Base-by-base conservation (phyloP, 2,329 filamentous ascomycete genomes). In the Laburnicola sp. region DNA sequence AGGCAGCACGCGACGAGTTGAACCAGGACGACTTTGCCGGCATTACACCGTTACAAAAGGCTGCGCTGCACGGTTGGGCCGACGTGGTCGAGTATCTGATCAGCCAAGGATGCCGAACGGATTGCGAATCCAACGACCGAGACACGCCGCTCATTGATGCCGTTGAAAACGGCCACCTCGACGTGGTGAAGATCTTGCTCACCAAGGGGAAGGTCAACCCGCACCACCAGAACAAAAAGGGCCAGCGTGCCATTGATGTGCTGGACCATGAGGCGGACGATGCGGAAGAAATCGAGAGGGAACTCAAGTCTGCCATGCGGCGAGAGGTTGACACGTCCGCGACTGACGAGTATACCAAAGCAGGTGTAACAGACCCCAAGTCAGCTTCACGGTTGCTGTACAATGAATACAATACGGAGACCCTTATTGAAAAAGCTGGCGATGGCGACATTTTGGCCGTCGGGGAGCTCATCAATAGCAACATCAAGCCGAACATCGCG, bases 101-200 rank as follows among this genome's bases (percentile, higher is more conserved):
- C 55, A 84, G 89, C 6, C 86, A 90, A 56, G 89, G 90, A 30
- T 96, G 92, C 73, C 87, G 89, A 48, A 81, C 94, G 39, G 89
- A 97, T 65, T 93, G 81, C 43, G 86, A 90, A 63, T 86, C 85
- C 50, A 83, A 84, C 50, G 91, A 79, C 49, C 75, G 90, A 65
- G 94, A 99, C 65, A 97, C 94, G 0, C 94, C 94, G 26, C 81
- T 99, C 31, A 87, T 99, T 47, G 94, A 99, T 76, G 94, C 94
- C 4, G 91, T 97, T 26, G 94, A 97, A 62, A 99, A 99, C 65
- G 90, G 90, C 1, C 92, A 99, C 68, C 71, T 96, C 6, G 89
- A 88, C 16, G 93, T 97, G 3, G 89, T 99, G 36, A 89, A 86
- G 64, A 78, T 96, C 7, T 77, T 99, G 30, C 79, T 99, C 2